A percentile compares a stretch with the other conserved stretches of the same genome.
phyloP scores from a whole-genome alignment of 768 basidiomycete species.

The Trametes punicea region DNA sequence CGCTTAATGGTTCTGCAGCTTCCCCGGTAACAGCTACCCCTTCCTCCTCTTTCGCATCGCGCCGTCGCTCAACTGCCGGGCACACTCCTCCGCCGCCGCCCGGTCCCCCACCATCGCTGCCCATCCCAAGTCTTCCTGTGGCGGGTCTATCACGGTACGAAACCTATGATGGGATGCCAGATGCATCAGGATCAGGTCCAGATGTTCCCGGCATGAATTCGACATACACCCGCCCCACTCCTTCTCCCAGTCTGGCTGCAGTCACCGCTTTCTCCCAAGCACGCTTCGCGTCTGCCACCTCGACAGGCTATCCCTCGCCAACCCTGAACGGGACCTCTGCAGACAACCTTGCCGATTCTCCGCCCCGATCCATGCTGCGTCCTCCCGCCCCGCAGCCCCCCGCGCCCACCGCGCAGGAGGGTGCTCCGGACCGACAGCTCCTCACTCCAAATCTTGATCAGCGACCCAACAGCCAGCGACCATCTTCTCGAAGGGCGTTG shows the following conservation, averaged over 20 bases:
- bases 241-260: constrained; percentile 52
- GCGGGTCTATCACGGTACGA: constrained; percentile 29
- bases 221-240: constrained; percentile 33
- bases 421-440: constrained; percentile 41
- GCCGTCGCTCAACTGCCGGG: constrained; percentile 68
- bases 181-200: constrained; percentile 20
- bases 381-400: constrained; percentile 21
- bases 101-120: constrained; percentile 68
- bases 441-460: constrained; percentile 38
- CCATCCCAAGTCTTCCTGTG: constrained; percentile 66
- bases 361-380: constrained; percentile 50
- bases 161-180: constrained; percentile 27
- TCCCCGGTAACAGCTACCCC: constrained; percentile 17
- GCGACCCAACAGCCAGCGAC: constrained; percentile 49
- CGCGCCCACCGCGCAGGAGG: constrained; percentile 36
- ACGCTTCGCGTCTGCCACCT: constrained; percentile 33
- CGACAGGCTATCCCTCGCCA: constrained; percentile 28
- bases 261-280: constrained; percentile 62
- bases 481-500: constrained; percentile 81
- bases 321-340: constrained; percentile 30
- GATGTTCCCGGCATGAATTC: constrained; percentile 21
- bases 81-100: constrained; percentile 52
- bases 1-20: constrained; percentile 17
- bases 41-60: constrained; percentile 36
- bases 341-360: constrained; percentile 56